Evolutionary conservation across 306 rosid genomes (phyloP).

Genomic region (Albizia julibrissin): DNA sequence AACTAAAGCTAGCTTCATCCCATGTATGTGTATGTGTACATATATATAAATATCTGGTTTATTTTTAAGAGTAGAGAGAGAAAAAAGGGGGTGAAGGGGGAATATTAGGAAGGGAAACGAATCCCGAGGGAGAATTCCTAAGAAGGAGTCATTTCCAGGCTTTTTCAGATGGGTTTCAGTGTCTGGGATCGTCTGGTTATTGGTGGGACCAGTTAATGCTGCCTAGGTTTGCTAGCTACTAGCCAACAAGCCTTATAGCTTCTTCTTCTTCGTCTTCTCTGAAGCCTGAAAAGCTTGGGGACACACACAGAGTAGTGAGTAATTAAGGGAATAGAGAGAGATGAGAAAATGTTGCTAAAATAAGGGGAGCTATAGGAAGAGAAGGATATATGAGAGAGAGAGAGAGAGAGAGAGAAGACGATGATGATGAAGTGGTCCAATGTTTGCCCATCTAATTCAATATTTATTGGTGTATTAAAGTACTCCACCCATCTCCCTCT

Average conservation of each 20-base stretch:
- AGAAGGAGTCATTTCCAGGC: slow-evolving; percentile 58
- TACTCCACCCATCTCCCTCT: slow-evolving; percentile 55
- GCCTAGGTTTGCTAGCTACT: not conserved
- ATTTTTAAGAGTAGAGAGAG: not conserved
- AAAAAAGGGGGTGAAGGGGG: not conserved
- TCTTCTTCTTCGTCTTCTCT: not conserved
- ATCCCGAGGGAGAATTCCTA: slow-evolving; percentile 52
- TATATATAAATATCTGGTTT: not conserved
- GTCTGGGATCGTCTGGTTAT: slow-evolving; percentile 2
- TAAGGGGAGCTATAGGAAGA: slow-evolving; percentile 37
- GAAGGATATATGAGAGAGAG: slow-evolving; percentile 17
- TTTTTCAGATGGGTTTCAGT: slow-evolving; percentile 52
- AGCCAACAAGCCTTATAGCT: not conserved
- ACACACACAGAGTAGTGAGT: not conserved
- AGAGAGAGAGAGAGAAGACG: slow-evolving; percentile 14
- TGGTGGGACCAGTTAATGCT: slow-evolving; percentile 16
- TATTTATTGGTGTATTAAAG: slow-evolving; percentile 59
- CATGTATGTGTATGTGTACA: not conserved
- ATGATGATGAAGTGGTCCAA: slow-evolving; percentile 77
- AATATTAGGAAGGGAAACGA: slow-evolving; percentile 19
- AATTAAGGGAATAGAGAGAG: not conserved
- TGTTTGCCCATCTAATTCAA: slow-evolving; percentile 50
- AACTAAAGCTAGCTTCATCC: not conserved
- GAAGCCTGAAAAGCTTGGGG: not conserved
- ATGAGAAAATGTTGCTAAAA: slow-evolving; percentile 47